Evolutionary conservation across 2,329 filamentous ascomycete genomes (phyloP), one percentile per base, ranked within the genome.

Genomic region (Fusarium compactum): DNA sequence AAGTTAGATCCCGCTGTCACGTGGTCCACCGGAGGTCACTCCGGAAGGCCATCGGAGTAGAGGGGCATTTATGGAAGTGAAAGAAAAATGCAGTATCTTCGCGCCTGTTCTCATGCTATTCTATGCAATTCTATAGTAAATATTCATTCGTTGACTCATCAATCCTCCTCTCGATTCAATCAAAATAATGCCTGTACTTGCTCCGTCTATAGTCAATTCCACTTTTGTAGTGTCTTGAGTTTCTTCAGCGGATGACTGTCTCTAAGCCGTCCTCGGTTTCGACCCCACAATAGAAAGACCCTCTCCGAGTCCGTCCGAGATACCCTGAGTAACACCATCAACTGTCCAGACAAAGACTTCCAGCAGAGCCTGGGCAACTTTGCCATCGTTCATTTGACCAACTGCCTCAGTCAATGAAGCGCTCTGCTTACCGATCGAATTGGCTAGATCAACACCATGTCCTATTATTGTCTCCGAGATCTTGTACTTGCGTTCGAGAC

Each of bases 391-490:
- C 79, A 92, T 85, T 46, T 84, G 85, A 62, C 85, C 85, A 6
- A 92, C 80, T 0, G 85, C 83, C 12, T 85, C 84, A 12, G 86
- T 86, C 6, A 50, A 78, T 79, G 80, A 16, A 90, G 94, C 79
- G 85, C 86, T 34, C 79, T 94, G 48, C 68, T 85, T 72, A 79
- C 83, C 80, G 85, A 90, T 77, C 82, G 86, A 62, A 76, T 83
- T 69, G 83, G 90, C 78, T 79, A 86, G 76, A 82, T 89, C 76
- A 87, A 91, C 74, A 80, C 91, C 66, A 77, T 87, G 73, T 82
- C 92, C 57, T 89, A 95, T 82, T 90, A 95, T 79, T 80, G 94
- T 53, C 81, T 95, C 32, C 89, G 92, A 89, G 64, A 94, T 83
- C 67, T 87, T 87, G 78, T 93, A 87, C 70, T 89, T 85, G 18